A percentile compares a stretch with the other conserved stretches of the same genome.
Conservation (phyloP, 78 protist genomes). For the Dictyostelium firmibasis region DNA sequence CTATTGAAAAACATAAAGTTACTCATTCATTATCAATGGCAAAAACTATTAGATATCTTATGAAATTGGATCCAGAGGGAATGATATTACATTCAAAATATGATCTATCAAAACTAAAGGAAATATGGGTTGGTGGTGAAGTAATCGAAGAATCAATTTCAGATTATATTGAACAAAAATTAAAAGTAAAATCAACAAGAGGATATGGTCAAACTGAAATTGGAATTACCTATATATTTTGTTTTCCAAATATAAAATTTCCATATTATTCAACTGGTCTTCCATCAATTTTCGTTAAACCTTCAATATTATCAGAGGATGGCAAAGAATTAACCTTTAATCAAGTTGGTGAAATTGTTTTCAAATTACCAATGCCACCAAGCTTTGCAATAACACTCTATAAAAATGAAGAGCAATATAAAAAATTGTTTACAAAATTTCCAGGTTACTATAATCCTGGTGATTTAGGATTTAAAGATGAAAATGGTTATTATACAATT, state of each 20-base stretch:
- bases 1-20: slow-evolving; percentile 40
- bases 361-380: slow-evolving; percentile 89
- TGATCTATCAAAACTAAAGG: not conserved
- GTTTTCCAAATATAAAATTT: not conserved
- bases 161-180: not conserved
- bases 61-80: slow-evolving; percentile 12
- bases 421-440: slow-evolving; percentile 12
- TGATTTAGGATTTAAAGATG: slow-evolving; percentile 77
- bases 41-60: not conserved
- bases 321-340: not conserved
- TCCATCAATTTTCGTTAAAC: not conserved
- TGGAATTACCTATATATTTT: not conserved
- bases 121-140: not conserved
- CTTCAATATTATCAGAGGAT: not conserved
- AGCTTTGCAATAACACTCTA: slow-evolving; percentile 63
- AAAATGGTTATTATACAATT: slow-evolving; percentile 63
- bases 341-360: slow-evolving; percentile 53
- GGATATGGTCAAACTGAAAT: not conserved
- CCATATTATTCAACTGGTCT: not conserved
- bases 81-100: not conserved
- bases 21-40: not conserved
- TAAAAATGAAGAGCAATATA: slow-evolving; percentile 54
- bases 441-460: slow-evolving; percentile 82
- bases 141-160: not conserved
- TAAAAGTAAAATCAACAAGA: not conserved